Conservation (phyloP, 257 asterid species). For the Solanum clarkiae region DNA sequence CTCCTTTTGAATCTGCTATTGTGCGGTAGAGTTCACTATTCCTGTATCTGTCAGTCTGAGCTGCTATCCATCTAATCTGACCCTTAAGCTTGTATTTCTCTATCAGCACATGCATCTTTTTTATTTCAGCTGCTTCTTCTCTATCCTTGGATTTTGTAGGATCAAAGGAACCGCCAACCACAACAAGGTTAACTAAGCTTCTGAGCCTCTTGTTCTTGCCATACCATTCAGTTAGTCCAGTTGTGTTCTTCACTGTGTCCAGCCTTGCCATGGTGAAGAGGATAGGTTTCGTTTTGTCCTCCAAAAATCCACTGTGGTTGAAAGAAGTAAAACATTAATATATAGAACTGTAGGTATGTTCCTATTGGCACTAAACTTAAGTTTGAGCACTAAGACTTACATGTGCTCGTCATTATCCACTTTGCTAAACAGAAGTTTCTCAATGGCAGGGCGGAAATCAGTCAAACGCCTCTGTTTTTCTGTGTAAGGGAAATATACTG, state of each 20-base stretch:
- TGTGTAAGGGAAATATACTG: conserved; percentile 66
- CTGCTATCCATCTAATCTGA: conserved; percentile 85
- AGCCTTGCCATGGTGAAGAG: conserved; percentile 96
- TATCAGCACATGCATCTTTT: conserved; percentile 62
- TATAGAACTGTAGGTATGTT: background rate
- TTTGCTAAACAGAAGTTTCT: conserved; percentile 65
- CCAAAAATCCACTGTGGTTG: conserved; percentile 53
- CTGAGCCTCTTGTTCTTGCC: conserved; percentile 77
- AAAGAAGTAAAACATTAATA: background rate
- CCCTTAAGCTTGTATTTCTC: conserved; percentile 66
- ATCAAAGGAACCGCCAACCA: conserved; percentile 87
- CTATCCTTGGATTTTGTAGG: conserved; percentile 75
- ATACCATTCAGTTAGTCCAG: conserved; percentile 82
- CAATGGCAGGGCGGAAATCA: conserved; percentile 44
- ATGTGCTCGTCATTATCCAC: conserved; percentile 58
- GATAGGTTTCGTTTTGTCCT: conserved; percentile 67
- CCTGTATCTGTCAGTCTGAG: conserved; percentile 61
- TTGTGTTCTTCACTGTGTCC: conserved; percentile 64
- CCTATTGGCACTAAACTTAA: background rate
- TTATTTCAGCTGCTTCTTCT: conserved; percentile 80
- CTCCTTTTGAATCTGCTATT: conserved; percentile 82
- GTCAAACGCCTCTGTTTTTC: conserved; percentile 55
- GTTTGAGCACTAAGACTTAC: conserved; percentile 27
- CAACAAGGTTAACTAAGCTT: conserved; percentile 62
- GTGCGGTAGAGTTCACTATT: conserved; percentile 73